Evolutionary conservation across 1,284 basidiomycete species (phyloP).

Genomic region (Singerocomus rubriflavus): DNA sequence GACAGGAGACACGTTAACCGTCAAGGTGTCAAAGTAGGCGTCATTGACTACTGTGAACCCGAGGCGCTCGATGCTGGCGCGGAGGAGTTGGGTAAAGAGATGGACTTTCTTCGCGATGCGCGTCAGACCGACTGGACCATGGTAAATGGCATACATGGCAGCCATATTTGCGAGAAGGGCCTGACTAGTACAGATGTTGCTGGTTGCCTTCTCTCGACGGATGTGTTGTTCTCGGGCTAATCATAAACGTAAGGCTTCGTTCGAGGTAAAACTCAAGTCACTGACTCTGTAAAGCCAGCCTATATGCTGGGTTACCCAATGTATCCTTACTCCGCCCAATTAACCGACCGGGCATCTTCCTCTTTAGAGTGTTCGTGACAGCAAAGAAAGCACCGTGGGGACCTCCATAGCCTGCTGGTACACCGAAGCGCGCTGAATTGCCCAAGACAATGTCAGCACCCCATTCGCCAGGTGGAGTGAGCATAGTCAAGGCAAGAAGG

Average conservation of each 20-base stretch:
- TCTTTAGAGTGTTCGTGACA: conserved; percentile 88
- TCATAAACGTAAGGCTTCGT: conserved; percentile 11
- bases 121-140: conserved; percentile 85
- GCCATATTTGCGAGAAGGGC: conserved; percentile 96
- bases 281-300: conserved; percentile 91
- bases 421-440: conserved; percentile 94
- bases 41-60: conserved; percentile 70
- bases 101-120: conserved; percentile 91
- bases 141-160: conserved; percentile 97
- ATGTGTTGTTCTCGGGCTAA: conserved; percentile 95
- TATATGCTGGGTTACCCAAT: conserved; percentile 84
- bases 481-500: conserved; percentile 87
- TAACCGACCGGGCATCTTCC: conserved; percentile 95
- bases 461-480: conserved; percentile 98
- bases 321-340: conserved; percentile 89
- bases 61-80: conserved; percentile 62
- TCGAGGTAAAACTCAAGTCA: conserved; percentile 5
- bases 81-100: conserved; percentile 81
- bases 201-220: conserved; percentile 92
- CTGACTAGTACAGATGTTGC: conserved; percentile 92
- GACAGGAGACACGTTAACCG: conserved; percentile 72
- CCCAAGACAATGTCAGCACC: conserved; percentile 96
- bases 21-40: conserved; percentile 91
- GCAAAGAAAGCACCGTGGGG: conserved; percentile 97
- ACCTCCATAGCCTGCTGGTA: conserved; percentile 87